Percentiles rank a stretch among this genome's conserved stretches.
Conservation (phyloP, 345 rosid species). For the Theobroma cacao region DNA sequence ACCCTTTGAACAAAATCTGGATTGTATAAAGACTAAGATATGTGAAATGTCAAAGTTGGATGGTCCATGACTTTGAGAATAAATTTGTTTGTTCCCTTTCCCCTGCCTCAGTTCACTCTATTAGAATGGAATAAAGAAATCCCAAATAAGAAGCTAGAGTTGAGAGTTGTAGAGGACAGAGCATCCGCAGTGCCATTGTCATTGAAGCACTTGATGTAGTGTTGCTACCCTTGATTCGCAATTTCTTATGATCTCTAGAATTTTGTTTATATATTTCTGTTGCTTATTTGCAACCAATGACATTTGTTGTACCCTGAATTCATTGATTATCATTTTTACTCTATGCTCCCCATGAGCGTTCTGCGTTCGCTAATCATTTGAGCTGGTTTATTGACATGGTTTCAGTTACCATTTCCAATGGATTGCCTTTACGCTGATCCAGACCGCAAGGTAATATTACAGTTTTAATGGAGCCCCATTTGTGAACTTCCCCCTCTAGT, state of each 20-base stretch:
- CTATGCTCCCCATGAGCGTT: background rate
- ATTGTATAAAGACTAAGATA: background rate
- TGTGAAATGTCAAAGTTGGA: background rate
- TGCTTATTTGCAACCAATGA: no score
- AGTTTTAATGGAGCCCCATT: background rate
- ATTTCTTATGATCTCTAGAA: no score
- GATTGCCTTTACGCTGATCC: constrained; percentile 69
- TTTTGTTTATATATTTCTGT: no score
- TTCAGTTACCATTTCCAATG: constrained; percentile 63
- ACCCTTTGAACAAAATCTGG: no score
- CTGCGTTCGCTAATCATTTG: background rate
- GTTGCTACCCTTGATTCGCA: no score
- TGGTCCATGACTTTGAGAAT: background rate
- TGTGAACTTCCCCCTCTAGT: background rate
- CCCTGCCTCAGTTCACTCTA: background rate
- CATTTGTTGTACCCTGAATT: no score
- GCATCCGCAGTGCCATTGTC: background rate
- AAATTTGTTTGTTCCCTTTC: background rate
- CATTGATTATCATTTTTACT: background rate
- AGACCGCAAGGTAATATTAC: constrained; percentile 47
- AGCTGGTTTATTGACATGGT: constrained; percentile 6
- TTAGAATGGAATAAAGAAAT: background rate
- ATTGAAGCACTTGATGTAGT: no score
- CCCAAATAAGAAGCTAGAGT: background rate
- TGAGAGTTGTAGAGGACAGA: background rate